A percentile compares a stretch with the other conserved stretches of the same genome.
Evolutionary conservation across 768 basidiomycete genomes (phyloP).

Genomic region (Artomyces pyxidatus): DNA sequence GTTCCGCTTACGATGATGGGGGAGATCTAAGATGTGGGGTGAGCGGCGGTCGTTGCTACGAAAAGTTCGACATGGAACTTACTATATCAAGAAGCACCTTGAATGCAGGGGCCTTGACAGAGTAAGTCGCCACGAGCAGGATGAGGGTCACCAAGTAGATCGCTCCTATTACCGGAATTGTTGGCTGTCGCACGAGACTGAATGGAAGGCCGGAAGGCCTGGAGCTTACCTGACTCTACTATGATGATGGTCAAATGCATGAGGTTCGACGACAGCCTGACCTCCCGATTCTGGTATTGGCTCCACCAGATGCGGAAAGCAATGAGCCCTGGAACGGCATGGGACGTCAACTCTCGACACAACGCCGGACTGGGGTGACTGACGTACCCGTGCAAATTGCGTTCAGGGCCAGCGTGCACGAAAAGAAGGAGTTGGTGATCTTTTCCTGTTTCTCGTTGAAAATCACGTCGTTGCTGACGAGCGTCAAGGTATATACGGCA

Average conservation of each 20-base stretch:
- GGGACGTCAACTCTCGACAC: too few species aligned
- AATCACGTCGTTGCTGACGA: background rate
- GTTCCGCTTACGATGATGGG: conserved; percentile 15
- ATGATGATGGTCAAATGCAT: conserved; percentile 7
- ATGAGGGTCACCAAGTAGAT: conserved; percentile 6
- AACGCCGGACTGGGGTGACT: background rate
- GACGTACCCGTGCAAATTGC: conserved; percentile 8
- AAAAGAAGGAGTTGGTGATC: conserved; percentile 12
- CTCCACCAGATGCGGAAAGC: conserved; percentile 13
- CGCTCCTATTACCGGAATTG: conserved; percentile 7
- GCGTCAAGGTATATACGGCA: conserved; percentile 5
- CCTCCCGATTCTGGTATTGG: conserved; percentile 10
- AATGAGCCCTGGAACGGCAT: conserved; percentile 6
- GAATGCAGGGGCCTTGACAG: conserved; percentile 2
- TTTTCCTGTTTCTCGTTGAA: conserved; percentile 6
- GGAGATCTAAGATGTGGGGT: background rate
- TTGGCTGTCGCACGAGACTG: too few species aligned
- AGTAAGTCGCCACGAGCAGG: conserved; percentile 3
- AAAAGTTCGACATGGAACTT: conserved; percentile 1
- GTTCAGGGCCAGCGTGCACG: conserved; percentile 13
- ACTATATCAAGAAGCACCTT: conserved; percentile 14
- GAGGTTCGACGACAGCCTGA: conserved; percentile 12
- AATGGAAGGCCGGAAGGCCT: background rate
- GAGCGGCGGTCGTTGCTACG: conserved; percentile 8
- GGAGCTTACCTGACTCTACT: conserved; percentile 9